Base-by-base conservation (phyloP, 2,329 filamentous ascomycete species). In the Cytospora mali region DNA sequence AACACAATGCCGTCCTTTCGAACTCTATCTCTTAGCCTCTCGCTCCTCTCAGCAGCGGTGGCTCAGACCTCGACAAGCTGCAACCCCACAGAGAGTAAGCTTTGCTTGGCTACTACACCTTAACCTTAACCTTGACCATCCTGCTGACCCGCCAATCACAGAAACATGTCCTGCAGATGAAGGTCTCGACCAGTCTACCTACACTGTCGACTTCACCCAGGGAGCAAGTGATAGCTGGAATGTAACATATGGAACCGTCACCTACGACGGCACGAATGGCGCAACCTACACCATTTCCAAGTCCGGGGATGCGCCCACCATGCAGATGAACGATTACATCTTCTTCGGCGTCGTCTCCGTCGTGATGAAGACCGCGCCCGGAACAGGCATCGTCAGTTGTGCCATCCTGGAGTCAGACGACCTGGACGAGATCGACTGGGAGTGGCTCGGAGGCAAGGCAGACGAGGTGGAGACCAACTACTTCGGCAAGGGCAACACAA, bases 361-460 rank as follows among this genome's bases (percentile, higher is more conserved):
- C 53, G 82, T 83, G 18, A 79, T 93, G 73, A 88, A 91, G 73
- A 84, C 89, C 11, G 88, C 91, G 6, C 83, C 88, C 0, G 91
- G 91, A 11, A 82, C 80, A 3, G 91, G 91, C 52, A 91, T 94
- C 64, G 88, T 94, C 64, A 93, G 89, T 75, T 90, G 88, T 64
- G 81, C 88, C 7, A 88, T 94, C 21, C 75, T 95, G 64, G 88
- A 92, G 73, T 93, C 90, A 0, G 89, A 93, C 70, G 82, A 85
- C 68, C 79, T 93, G 29, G 91, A 94, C 71, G 91, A 95, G 77
- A 92, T 95, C 65, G 91, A 94, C 72, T 92, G 88, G 85, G 91
- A 95, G 73, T 93, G 88, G 87, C 80, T 95, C 27, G 91, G 92
- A 55, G 87, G 85, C 53, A 82, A 88, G 66, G 76, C 82, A 58